Conservation (phyloP, 1,139 yeast genomes). For the Pichia sp. region DNA sequence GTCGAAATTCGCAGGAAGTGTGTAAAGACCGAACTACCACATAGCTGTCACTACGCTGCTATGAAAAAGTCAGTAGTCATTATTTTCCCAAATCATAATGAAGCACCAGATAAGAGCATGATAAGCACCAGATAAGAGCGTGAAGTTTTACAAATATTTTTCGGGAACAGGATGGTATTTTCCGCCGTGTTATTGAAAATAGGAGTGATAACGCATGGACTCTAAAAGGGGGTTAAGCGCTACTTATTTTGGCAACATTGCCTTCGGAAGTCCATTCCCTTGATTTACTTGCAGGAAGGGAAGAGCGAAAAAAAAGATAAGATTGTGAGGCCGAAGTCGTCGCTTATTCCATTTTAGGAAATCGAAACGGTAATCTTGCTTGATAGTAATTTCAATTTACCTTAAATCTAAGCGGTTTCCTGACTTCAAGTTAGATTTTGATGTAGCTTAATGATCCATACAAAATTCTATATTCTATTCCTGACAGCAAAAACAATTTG, state of each 20-base stretch:
- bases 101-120: too few species aligned
- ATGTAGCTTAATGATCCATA: neutral
- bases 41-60: too few species aligned
- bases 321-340: neutral
- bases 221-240: neutral
- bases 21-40: too few species aligned
- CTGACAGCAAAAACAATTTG: neutral
- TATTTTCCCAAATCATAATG: too few species aligned
- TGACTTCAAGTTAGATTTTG: neutral
- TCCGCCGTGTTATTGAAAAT: neutral
- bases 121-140: too few species aligned
- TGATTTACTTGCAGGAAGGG: neutral
- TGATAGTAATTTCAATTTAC: neutral
- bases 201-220: neutral
- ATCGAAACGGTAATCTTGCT: neutral
- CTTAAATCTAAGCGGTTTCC: neutral
- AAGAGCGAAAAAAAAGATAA: neutral
- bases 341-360: conserved; percentile 2
- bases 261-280: neutral
- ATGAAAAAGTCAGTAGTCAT: too few species aligned
- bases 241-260: neutral
- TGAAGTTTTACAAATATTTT: too few species aligned
- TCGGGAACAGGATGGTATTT: neutral
- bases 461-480: neutral
- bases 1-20: too few species aligned